Percentiles rank a stretch among this genome's conserved stretches.
Evolutionary conservation across 2,329 filamentous ascomycete genomes (phyloP).

Genomic region (Reticulascus tulasneorum): DNA sequence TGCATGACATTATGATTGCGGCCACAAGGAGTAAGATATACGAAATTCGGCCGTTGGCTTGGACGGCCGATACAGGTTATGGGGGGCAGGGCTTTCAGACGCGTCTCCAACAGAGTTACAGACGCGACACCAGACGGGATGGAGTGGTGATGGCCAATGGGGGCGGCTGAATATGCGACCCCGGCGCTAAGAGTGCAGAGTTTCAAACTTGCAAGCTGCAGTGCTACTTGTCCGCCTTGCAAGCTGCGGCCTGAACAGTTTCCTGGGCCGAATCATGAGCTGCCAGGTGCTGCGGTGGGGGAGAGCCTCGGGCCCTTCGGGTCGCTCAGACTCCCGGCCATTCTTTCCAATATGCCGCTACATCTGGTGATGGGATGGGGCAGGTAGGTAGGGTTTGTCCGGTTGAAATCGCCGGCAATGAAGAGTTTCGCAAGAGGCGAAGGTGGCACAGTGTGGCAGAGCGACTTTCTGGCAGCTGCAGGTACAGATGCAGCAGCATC

Average conservation of each 20-base stretch:
- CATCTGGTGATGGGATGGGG: background rate
- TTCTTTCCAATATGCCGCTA: conserved; percentile 1
- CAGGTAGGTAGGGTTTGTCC: background rate
- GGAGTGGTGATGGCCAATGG: conserved; percentile 9
- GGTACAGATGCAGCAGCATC: too few species aligned
- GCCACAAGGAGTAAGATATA: conserved; percentile 1
- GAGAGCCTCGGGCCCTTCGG: background rate
- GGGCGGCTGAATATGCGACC: conserved; percentile 9
- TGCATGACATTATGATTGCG: conserved; percentile 19
- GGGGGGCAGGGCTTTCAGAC: conserved; percentile 4
- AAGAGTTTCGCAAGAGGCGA: conserved; percentile 2
- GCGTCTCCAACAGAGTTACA: conserved; percentile 7
- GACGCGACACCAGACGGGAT: conserved; percentile 8
- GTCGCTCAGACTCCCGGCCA: background rate
- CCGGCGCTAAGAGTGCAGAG: conserved; percentile 11
- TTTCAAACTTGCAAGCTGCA: background rate
- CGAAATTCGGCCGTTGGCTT: conserved; percentile 4
- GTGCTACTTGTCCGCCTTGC: conserved; percentile 2
- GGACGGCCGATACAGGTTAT: background rate
- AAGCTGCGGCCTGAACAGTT: background rate
- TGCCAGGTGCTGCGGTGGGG: background rate
- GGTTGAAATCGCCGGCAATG: conserved; percentile 1
- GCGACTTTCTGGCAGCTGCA: too few species aligned
- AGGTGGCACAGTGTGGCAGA: conserved; percentile 4
- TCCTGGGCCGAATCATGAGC: conserved; percentile 2